These are phyloP conservation scores for Boletus pseudopeckii DNA, from an alignment of 768 basidiomycete species.

Conservation along the genomic window DNA sequence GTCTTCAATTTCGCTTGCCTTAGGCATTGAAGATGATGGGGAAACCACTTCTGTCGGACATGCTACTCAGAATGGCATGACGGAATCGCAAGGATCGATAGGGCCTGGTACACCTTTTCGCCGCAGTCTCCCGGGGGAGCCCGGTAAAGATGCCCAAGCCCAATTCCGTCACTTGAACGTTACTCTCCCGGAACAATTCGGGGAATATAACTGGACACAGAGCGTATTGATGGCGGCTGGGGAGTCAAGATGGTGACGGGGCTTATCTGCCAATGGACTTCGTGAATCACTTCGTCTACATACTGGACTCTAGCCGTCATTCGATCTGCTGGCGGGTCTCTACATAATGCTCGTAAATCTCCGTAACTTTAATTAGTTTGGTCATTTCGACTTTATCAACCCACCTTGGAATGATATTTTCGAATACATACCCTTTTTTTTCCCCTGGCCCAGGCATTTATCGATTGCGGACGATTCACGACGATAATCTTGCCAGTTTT, in stretches of 20 bases:
- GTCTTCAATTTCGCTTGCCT: slow-evolving; percentile 42
- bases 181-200: slow-evolving; percentile 32
- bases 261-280: slow-evolving; percentile 8
- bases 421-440: slow-evolving; percentile 23
- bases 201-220: slow-evolving; percentile 67
- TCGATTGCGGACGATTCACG: background rate
- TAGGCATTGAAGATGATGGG: slow-evolving; percentile 28
- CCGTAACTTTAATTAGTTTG: slow-evolving; percentile 17
- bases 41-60: slow-evolving; percentile 21
- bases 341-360: slow-evolving; percentile 13
- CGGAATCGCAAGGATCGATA: slow-evolving; percentile 21
- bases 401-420: slow-evolving; percentile 13
- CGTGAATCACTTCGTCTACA: slow-evolving; percentile 5
- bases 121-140: slow-evolving; percentile 20
- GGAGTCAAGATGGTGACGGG: slow-evolving; percentile 34
- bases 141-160: slow-evolving; percentile 18
- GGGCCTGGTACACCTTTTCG: background rate
- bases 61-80: slow-evolving; percentile 8
- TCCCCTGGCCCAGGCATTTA: background rate
- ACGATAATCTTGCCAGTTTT: background rate
- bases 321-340: slow-evolving; percentile 34
- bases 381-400: slow-evolving; percentile 8
- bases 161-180: slow-evolving; percentile 29
- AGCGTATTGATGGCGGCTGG: slow-evolving; percentile 74
- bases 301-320: slow-evolving; percentile 17